Evolutionary conservation across 352 stramenopile genomes (phyloP), one percentile per base, ranked within the genome.

Genomic region (Phytophthora litchii): DNA sequence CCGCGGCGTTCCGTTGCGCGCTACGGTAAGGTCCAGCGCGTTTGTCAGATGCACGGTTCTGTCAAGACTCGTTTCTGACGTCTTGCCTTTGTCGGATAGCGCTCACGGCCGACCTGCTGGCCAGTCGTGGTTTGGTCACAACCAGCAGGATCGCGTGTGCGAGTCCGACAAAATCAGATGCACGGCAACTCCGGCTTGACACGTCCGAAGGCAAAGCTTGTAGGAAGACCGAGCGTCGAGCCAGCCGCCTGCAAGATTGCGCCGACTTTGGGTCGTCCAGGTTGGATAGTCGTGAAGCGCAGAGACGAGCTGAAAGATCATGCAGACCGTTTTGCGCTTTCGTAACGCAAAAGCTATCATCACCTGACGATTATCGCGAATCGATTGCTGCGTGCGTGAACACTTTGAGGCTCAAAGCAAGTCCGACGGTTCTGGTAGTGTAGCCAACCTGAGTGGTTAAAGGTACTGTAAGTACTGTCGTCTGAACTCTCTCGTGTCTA

Each of bases 1-100:
- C 34, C 14, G 7, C n/a, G 44, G 47, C 45, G 40, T 68, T 68
- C 54, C 48, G 60, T 64, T 55, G 54, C 34, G 56, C 17, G 14
- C 32, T 19, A 31, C 41, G 21, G 27, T 32, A 20, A 41, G 29
- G 29, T 34, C 29, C 31, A 49, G 37, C 49, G 36, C 21, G 36
- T 58, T 58, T 58, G 49, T 48, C 48, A 35, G 4, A 21, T 35
- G 21, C 37, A 32, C 23, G 34, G 16, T 54, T 54, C 54, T 53
- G 52, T 60, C 4, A 31, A n/a, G n/a, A n/a, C n/a, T n/a, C n/a
- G n/a, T 34, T 9, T 34, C 29, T 34, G 29, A 11, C 29, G 29
- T 31, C 10, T 34, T 27, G 23, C 29, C 29, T 4, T 34, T 34
- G 29, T 34, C 29, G 29, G 29, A 34, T 34, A 34, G 6, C 29